Conservation (phyloP, 78 protist genomes). For the Anaeramoeba flamelloides region DNA sequence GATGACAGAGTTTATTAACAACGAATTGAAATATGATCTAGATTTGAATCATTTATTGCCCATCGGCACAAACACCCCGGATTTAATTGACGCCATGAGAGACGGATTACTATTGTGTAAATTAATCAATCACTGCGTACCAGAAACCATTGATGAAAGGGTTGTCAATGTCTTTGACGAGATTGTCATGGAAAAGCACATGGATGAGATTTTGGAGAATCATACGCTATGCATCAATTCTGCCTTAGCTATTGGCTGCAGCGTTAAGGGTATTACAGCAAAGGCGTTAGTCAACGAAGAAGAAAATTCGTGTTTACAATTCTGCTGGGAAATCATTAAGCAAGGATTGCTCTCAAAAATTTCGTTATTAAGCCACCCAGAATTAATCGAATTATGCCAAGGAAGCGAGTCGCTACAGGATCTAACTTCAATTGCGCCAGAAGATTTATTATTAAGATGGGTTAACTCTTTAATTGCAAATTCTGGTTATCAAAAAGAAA, state of each 20-base stretch:
- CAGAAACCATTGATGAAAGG: slow-evolving; percentile 46
- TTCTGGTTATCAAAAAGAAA: no score
- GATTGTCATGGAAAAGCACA: slow-evolving; percentile 12
- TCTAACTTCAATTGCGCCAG: slow-evolving; percentile 5
- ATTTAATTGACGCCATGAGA: slow-evolving; percentile 12
- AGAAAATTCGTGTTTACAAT: not conserved
- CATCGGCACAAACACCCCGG: slow-evolving; percentile 5
- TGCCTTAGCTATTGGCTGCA: slow-evolving; percentile 32
- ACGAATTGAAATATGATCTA: not conserved
- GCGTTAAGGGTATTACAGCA: not conserved
- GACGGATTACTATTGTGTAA: slow-evolving; percentile 47
- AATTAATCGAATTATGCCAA: slow-evolving; percentile 6
- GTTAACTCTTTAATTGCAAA: no score
- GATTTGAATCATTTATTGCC: slow-evolving; percentile 25
- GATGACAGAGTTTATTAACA: slow-evolving; percentile 16
- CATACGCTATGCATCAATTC: slow-evolving; percentile 20
- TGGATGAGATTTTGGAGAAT: slow-evolving; percentile 20
- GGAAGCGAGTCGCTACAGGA: slow-evolving; percentile 18
- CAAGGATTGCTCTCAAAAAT: slow-evolving; percentile 3
- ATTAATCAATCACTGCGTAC: slow-evolving; percentile 28
- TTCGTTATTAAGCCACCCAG: slow-evolving; percentile 17
- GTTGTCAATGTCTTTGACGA: slow-evolving; percentile 22
- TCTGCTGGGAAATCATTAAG: slow-evolving; percentile 19
- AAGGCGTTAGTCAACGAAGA: slow-evolving; percentile 8
- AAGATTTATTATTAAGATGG: no score